Evolutionary conservation across 2,329 filamentous ascomycete genomes (phyloP).

Genomic region (Aspergillus piperis): DNA sequence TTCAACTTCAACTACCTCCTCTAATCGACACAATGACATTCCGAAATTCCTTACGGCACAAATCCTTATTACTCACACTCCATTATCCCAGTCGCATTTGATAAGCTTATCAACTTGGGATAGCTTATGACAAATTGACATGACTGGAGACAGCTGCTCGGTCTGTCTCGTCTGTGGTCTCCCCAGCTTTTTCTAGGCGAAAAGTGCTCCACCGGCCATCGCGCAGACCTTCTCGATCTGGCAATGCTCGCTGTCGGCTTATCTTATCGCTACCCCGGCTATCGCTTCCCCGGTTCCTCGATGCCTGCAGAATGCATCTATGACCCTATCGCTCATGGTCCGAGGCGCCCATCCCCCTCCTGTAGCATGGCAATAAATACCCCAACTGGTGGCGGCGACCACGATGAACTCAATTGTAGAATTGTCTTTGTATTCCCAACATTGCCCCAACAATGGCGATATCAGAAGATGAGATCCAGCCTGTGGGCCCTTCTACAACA

Average conservation of each 20-base stretch:
- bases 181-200: neutral
- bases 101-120: neutral
- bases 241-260: slow-evolving; percentile 21
- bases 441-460: neutral
- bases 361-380: slow-evolving; percentile 1
- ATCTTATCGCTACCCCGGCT: slow-evolving; percentile 26
- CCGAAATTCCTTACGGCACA: neutral
- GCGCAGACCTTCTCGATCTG: slow-evolving; percentile 31
- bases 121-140: neutral
- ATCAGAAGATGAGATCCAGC: slow-evolving; percentile 27
- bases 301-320: neutral
- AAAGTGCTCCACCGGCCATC: slow-evolving; percentile 21
- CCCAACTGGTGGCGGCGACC: neutral
- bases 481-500: slow-evolving; percentile 25
- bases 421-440: neutral
- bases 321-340: neutral
- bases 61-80: neutral
- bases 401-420: neutral
- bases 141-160: neutral
- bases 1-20: neutral
- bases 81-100: neutral
- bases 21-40: too few species aligned
- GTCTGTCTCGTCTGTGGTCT: neutral
- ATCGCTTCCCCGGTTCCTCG: slow-evolving; percentile 3
- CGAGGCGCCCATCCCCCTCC: neutral